These are phyloP conservation scores for Aquilaria malaccensis DNA, from an alignment of 345 rosid genomes.

Conservation along the genomic window DNA sequence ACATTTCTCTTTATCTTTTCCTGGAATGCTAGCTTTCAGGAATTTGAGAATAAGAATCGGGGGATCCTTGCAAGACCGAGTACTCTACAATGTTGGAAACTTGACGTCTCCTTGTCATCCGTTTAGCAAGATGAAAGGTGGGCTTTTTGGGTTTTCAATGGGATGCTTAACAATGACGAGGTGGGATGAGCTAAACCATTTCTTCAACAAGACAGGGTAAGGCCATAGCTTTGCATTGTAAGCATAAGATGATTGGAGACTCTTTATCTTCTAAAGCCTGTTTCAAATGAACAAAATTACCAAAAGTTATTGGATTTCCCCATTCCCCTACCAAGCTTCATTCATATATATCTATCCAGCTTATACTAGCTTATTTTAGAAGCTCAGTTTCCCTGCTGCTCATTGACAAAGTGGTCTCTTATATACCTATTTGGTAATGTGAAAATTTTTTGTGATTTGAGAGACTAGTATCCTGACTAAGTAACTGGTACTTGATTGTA, in stretches of 20 bases:
- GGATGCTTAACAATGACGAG: constrained; percentile 90
- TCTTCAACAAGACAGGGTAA: constrained; percentile 62
- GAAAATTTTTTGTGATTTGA: too few relatives aligned
- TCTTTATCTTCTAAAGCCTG: background rate
- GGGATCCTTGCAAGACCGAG: constrained; percentile 97
- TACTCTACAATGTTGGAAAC: constrained; percentile 55
- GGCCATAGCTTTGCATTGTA: constrained; percentile 14
- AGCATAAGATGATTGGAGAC: too few relatives aligned
- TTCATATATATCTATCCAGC: background rate
- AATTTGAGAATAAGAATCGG: constrained; percentile 85
- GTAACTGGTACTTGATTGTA: too few relatives aligned
- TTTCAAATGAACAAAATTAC: background rate
- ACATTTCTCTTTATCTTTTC: constrained; percentile 9
- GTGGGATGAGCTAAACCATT: constrained; percentile 79
- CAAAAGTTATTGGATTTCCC: background rate
- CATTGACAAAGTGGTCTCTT: too few relatives aligned
- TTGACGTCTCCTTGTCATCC: constrained; percentile 53
- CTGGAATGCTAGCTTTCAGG: constrained; percentile 50
- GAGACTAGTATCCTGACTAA: too few relatives aligned
- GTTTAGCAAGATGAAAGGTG: constrained; percentile 48
- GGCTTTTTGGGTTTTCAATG: constrained; percentile 81
- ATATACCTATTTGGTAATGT: too few relatives aligned
- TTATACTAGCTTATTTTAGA: background rate
- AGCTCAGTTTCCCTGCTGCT: too few relatives aligned
- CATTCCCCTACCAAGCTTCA: background rate